Evolutionary conservation across 208 protist genomes (phyloP), one percentile per base, ranked within the genome.

Genomic region (Leishmania mexicana): DNA sequence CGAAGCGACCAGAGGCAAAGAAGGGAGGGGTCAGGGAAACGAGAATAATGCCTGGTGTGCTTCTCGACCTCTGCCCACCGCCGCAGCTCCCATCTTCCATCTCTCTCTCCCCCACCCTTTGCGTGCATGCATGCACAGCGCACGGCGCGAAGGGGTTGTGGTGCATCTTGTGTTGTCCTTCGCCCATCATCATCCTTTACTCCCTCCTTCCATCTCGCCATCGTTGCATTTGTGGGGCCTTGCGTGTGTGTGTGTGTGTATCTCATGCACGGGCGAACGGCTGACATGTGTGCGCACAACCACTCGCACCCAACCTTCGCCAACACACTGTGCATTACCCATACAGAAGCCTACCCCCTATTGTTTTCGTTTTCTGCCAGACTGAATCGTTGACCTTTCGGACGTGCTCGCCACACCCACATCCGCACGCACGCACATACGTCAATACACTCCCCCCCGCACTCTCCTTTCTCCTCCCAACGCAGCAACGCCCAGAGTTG

Each of bases 71-170:
- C 17, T 58, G 73, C 6, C 53, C 51, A 51, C 40, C 68, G 42
- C 73, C 47, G 6, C 71, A 38, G 11, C n/a, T 38, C 71, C 51
- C 51, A 54, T 54, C 51, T 21, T 0, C 51, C 10, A 2, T 83
- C 80, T 65, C 78, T 77, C 80, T 40, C 83, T 65, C 65, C 3
- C 15, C 19, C 73, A 7, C 42, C 31, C 68, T 40, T 49, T 72
- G 17, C 75, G 73, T 70, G 38, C 21, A 28, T 49, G 76, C n/a
- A 28, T 49, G 76, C n/a, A 15, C 35, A 72, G 11, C 70, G 17
- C 45, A 74, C 1, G 42, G 40, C 38, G 28, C n/a, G 38, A 24
- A 10, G 42, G 2, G 24, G 2, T 24, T 13, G 21, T 13, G 40
- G 58, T 24, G 49, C 45, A 75, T 58, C 71, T 15, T 35, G 15